Evolutionary conservation across 352 stramenopile species (phyloP).

Genomic region (Globisporangium acanthophoron): DNA sequence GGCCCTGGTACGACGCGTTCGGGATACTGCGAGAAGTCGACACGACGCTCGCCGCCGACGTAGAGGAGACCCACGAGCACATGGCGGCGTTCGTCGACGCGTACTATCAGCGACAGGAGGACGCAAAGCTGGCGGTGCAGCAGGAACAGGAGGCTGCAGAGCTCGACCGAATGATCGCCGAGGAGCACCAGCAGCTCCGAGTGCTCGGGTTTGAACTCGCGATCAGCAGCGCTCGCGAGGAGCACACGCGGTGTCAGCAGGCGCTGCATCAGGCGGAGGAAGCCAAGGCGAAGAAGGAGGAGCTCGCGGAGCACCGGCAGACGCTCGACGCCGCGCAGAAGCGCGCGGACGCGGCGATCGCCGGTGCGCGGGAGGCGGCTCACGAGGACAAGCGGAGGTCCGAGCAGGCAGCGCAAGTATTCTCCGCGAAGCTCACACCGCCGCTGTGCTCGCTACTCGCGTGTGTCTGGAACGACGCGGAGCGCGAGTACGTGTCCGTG

Average conservation of each 20-base stretch:
- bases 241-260: conserved; percentile 27
- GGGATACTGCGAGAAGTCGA: conserved; percentile 33
- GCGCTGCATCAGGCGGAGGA: conserved; percentile 56
- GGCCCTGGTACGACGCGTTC: conserved; percentile 47
- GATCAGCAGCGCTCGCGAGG: conserved; percentile 33
- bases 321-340: conserved; percentile 31
- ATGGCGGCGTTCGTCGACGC: conserved; percentile 30
- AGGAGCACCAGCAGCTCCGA: conserved; percentile 33
- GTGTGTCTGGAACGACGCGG: conserved; percentile 50
- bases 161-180: conserved; percentile 19
- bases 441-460: conserved; percentile 25
- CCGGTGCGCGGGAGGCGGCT: conserved; percentile 16
- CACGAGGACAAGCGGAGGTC: conserved; percentile 18
- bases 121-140: conserved; percentile 11
- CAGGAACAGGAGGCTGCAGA: conserved; percentile 25
- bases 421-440: conserved; percentile 31
- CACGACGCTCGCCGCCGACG: conserved; percentile 9
- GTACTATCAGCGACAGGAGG: conserved; percentile 20
- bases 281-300: conserved; percentile 75
- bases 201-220: conserved; percentile 28
- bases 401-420: conserved; percentile 10
- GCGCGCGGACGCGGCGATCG: conserved; percentile 23
- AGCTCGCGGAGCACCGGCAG: conserved; percentile 41
- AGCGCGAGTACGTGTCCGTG: conserved; percentile 38
- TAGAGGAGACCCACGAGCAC: conserved; percentile 26